phyloP scores from a whole-genome alignment of 805 yeast genomes.

The Lachancea nothofagi region DNA sequence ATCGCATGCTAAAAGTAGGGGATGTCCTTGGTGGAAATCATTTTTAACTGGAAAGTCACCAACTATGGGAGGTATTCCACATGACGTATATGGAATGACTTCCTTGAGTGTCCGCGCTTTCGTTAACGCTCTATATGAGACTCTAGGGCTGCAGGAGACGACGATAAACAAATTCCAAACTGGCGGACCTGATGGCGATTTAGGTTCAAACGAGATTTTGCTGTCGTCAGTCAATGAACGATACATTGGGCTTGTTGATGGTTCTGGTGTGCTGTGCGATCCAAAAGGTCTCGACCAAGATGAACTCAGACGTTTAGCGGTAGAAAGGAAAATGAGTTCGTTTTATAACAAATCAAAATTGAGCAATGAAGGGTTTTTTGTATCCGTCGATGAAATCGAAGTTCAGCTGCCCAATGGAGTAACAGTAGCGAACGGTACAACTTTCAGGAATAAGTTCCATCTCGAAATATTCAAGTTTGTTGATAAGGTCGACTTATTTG shows the following conservation, averaged over 20 bases:
- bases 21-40: slow-evolving; percentile 98
- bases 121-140: slow-evolving; percentile 81
- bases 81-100: slow-evolving; percentile 97
- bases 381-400: slow-evolving; percentile 81
- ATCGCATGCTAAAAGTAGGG: slow-evolving; percentile 81
- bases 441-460: slow-evolving; percentile 89
- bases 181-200: slow-evolving; percentile 98
- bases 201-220: slow-evolving; percentile 91
- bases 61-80: slow-evolving; percentile 92
- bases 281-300: slow-evolving; percentile 79
- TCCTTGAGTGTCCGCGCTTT: slow-evolving; percentile 89
- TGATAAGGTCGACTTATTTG: slow-evolving; percentile 72
- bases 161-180: slow-evolving; percentile 81
- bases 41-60: slow-evolving; percentile 96
- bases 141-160: slow-evolving; percentile 54
- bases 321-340: slow-evolving; percentile 66
- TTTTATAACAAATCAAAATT: slow-evolving; percentile 62
- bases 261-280: slow-evolving; percentile 92
- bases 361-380: slow-evolving; percentile 70
- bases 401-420: slow-evolving; percentile 69
- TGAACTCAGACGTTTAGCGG: slow-evolving; percentile 76
- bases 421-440: slow-evolving; percentile 73
- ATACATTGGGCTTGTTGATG: slow-evolving; percentile 88
- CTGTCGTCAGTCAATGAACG: slow-evolving; percentile 70
- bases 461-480: slow-evolving; percentile 60